Evolutionary conservation across 352 stramenopile genomes (phyloP).

Genomic region (Phytophthora citrophthora): DNA sequence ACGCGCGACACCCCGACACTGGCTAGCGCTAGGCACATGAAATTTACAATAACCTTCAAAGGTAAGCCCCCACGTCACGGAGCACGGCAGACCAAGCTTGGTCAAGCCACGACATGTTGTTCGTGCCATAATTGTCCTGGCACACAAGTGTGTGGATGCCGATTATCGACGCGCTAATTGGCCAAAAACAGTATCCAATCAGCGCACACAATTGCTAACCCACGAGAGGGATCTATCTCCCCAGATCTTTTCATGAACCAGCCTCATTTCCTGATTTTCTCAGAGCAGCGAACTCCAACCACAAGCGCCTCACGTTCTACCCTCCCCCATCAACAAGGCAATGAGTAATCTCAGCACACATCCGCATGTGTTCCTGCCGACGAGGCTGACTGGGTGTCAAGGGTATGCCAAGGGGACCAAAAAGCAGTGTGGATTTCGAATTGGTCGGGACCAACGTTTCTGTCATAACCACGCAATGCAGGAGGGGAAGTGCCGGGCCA

Average conservation of each 20-base stretch:
- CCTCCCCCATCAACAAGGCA: too few relatives aligned
- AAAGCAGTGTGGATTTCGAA: background rate
- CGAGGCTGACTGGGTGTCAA: background rate
- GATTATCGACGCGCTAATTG: too few relatives aligned
- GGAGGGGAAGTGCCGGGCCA: background rate
- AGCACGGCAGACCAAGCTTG: constrained; percentile 8
- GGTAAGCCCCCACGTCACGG: constrained; percentile 12
- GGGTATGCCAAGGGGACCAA: background rate
- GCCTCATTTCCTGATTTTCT: too few relatives aligned
- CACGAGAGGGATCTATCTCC: too few relatives aligned
- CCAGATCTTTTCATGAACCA: too few relatives aligned
- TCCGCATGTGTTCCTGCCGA: background rate
- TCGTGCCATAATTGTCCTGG: too few relatives aligned
- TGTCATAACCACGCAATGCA: background rate
- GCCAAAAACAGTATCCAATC: too few relatives aligned
- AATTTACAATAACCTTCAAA: constrained; percentile 25
- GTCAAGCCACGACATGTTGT: constrained; percentile 4
- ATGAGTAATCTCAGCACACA: background rate
- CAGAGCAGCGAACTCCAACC: too few relatives aligned
- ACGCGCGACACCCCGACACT: constrained; percentile 24
- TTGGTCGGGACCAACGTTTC: too few relatives aligned
- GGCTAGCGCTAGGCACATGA: constrained; percentile 15
- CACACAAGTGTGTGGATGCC: too few relatives aligned
- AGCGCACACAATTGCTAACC: too few relatives aligned
- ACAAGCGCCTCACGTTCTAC: too few relatives aligned